phyloP scores from a whole-genome alignment of 1,284 basidiomycete species.

The Schizopora paradoxa region DNA sequence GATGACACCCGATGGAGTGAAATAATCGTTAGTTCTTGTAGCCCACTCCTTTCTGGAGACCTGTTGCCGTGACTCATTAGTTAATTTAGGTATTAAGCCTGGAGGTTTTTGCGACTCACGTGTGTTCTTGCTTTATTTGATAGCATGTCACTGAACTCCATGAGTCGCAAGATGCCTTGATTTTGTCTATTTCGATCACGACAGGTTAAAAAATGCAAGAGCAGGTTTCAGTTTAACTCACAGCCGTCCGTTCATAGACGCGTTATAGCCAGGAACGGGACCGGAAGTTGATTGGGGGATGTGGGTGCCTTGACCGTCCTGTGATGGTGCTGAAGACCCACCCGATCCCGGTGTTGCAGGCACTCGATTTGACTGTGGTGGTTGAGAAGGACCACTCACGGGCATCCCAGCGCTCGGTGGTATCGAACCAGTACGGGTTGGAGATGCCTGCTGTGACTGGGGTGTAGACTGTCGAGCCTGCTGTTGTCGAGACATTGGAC shows the following conservation, averaged over 20 bases:
- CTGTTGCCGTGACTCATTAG: no score
- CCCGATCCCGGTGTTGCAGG: no score
- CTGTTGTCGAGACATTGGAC: slow-evolving; percentile 12
- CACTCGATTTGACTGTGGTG: no score
- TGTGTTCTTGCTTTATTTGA: slow-evolving; percentile 42
- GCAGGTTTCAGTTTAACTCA: not conserved
- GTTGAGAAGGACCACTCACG: no score
- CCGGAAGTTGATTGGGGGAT: no score
- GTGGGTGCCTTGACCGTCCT: no score
- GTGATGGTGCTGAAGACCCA: no score
- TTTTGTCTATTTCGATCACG: not conserved
- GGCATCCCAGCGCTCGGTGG: not conserved
- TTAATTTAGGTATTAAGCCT: no score
- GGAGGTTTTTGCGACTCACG: slow-evolving; percentile 33
- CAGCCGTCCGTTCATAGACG: no score
- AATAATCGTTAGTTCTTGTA: slow-evolving; percentile 55
- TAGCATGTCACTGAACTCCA: slow-evolving; percentile 62
- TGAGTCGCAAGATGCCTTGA: slow-evolving; percentile 52
- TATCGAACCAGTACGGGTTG: not conserved
- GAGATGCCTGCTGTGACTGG: slow-evolving; percentile 14
- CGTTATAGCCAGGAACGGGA: no score
- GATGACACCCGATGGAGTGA: slow-evolving; percentile 58
- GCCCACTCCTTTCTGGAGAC: slow-evolving; percentile 46
- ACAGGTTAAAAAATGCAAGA: not conserved
- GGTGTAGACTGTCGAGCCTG: slow-evolving; percentile 9